phyloP scores from a whole-genome alignment of 2,329 filamentous ascomycete genomes.

The Parascedosporium putredinis region DNA sequence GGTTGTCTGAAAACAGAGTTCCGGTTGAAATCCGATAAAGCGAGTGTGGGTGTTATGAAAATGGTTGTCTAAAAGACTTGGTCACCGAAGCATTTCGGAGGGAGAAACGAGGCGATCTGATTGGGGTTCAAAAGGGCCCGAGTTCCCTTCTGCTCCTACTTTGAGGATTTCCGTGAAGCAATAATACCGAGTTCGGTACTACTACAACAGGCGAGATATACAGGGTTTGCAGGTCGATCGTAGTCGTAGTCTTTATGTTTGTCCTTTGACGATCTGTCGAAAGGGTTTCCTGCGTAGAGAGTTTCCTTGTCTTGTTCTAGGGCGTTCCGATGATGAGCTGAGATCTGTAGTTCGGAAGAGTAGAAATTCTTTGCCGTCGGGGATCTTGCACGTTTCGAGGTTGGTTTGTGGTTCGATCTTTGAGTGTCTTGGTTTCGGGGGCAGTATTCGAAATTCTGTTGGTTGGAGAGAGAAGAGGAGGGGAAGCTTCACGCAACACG shows the following conservation, averaged over 20 bases:
- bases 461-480: neutral
- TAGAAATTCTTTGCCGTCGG: too few species aligned
- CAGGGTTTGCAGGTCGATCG: neutral
- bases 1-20: neutral
- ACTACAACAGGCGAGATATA: neutral
- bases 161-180: neutral
- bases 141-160: neutral
- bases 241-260: constrained; percentile 11
- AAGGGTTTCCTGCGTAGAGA: constrained; percentile 4
- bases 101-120: neutral
- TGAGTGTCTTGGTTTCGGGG: neutral
- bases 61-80: neutral
- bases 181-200: constrained; percentile 7
- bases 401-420: constrained; percentile 1
- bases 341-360: too few species aligned
- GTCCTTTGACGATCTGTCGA: constrained; percentile 13
- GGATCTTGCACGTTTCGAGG: too few species aligned
- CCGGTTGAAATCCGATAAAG: constrained; percentile 1
- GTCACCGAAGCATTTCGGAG: neutral
- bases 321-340: neutral
- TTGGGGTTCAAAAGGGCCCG: neutral
- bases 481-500: constrained; percentile 1
- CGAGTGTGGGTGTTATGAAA: constrained; percentile 7
- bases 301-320: neutral
- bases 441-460: neutral